Conservation (phyloP, 2,329 filamentous ascomycete species). For the Fusarium coffeatum region DNA sequence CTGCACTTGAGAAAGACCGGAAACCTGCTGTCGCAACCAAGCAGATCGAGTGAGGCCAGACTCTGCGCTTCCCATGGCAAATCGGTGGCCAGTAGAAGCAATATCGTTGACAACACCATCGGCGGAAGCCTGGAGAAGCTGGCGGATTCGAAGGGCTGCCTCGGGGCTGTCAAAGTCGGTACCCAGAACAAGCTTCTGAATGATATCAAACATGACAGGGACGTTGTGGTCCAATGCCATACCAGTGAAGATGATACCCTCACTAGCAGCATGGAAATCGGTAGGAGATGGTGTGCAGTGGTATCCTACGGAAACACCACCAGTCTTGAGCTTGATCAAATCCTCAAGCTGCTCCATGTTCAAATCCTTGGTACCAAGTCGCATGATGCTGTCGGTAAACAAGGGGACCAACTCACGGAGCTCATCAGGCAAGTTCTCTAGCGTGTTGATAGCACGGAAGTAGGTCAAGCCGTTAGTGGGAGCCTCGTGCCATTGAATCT, state of each 20-base stretch:
- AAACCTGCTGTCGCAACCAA: constrained; percentile 83
- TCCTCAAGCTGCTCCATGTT: constrained; percentile 96
- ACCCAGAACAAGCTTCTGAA: constrained; percentile 83
- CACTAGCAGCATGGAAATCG: constrained; percentile 75
- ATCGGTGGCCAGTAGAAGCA: constrained; percentile 89
- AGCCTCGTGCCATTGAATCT: constrained; percentile 90
- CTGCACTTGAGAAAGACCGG: constrained; percentile 90
- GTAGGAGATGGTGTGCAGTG: constrained; percentile 83
- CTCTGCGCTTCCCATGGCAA: constrained; percentile 85
- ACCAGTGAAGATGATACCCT: constrained; percentile 86
- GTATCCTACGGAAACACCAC: constrained; percentile 86
- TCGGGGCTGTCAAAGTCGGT: constrained; percentile 90
- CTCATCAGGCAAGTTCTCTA: constrained; percentile 85
- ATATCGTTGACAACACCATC: constrained; percentile 93
- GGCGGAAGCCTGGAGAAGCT: constrained; percentile 86
- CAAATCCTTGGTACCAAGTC: constrained; percentile 87
- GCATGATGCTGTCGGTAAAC: constrained; percentile 93
- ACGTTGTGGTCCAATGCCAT: constrained; percentile 92
- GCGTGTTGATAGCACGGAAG: constrained; percentile 86
- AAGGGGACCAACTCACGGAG: constrained; percentile 86
- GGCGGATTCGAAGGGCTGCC: constrained; percentile 83
- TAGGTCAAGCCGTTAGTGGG: constrained; percentile 97
- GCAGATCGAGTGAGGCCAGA: constrained; percentile 79
- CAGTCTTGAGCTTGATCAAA: constrained; percentile 94
- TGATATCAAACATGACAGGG: constrained; percentile 87